phyloP scores from a whole-genome alignment of 2,329 filamentous ascomycete genomes.

The Didymella keratinophila region DNA sequence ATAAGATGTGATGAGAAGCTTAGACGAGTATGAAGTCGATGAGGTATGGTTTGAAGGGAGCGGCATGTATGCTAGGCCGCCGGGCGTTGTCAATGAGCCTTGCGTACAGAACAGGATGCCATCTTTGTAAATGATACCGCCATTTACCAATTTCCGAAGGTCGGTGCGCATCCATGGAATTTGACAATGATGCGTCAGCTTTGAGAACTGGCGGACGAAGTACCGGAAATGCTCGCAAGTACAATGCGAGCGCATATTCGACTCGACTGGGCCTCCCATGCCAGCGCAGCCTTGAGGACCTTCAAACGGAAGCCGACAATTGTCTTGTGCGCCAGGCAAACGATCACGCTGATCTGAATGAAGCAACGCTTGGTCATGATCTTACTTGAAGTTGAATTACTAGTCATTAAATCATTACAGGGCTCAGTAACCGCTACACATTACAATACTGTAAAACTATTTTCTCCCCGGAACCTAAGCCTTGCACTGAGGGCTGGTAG shows the following conservation, averaged over 20 bases:
- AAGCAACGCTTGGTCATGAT: too few relatives aligned
- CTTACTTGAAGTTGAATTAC: background rate
- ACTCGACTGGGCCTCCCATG: too few relatives aligned
- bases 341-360: too few relatives aligned
- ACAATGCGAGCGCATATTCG: too few relatives aligned
- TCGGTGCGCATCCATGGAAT: too few relatives aligned
- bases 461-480: background rate
- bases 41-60: constrained; percentile 26
- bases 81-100: constrained; percentile 38
- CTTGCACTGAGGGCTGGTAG: background rate
- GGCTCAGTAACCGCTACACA: background rate
- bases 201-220: too few relatives aligned
- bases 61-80: constrained; percentile 44
- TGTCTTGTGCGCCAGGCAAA: too few relatives aligned
- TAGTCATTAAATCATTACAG: background rate
- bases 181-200: too few relatives aligned
- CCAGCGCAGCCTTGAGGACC: too few relatives aligned
- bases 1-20: constrained; percentile 51
- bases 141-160: constrained; percentile 30
- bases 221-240: too few relatives aligned
- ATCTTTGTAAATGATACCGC: constrained; percentile 41
- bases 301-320: too few relatives aligned
- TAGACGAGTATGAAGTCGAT: constrained; percentile 11
- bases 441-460: background rate
- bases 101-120: constrained; percentile 48